Evolutionary conservation across 768 basidiomycete genomes (phyloP), one percentile per base, ranked within the genome.

Genomic region (Psilocybe subaeruginosa): DNA sequence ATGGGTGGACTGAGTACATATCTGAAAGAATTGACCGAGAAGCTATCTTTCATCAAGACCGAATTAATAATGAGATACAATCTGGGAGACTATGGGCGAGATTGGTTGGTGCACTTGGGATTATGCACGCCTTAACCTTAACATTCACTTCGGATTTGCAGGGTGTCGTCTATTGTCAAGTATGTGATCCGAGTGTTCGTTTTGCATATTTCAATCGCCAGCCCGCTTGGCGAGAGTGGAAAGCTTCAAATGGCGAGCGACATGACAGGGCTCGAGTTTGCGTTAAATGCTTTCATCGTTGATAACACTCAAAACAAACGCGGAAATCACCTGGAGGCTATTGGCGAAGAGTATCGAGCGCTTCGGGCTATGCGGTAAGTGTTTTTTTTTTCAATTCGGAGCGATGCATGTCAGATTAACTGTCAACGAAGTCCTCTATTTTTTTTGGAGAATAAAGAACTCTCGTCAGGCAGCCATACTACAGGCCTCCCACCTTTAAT

Each of bases 191-290:
- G 85, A 64, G 91, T 87, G 2, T 99, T 98, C 74, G 87, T 99
- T 8, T 74, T 98, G 39, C 96, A 99, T 68, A 89, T 92, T n/a
- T 97, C 94, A 27, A 94, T 99, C 59, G 92, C 90, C 8, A 87
- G 88, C 66, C 96, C 96, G 0, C 81, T 99, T 4, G 91, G 95
- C 4, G 97, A 99, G 77, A 84, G 85, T 60, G 95, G 96, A 12
- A 98, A 97, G 72, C 84, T 99, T 27, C 95, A 97, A 75, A 80
- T 99, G 64, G 93, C 95, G 59, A 92, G 88, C 50, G 97, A 99
- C 73, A 97, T 98, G 95, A 92, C 96, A 0, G 92, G 95, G 72
- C 82, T 99, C 62, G 97, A 99, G 77, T 97, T 99, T 72, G 88
- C 92, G 0, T 73, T 99, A 57, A 91, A 88, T 67, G 85, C 91